Percentiles rank a stretch among this genome's conserved stretches.
phyloP scores from a whole-genome alignment of 164 flowering plant species.

The Vitis riparia region DNA sequence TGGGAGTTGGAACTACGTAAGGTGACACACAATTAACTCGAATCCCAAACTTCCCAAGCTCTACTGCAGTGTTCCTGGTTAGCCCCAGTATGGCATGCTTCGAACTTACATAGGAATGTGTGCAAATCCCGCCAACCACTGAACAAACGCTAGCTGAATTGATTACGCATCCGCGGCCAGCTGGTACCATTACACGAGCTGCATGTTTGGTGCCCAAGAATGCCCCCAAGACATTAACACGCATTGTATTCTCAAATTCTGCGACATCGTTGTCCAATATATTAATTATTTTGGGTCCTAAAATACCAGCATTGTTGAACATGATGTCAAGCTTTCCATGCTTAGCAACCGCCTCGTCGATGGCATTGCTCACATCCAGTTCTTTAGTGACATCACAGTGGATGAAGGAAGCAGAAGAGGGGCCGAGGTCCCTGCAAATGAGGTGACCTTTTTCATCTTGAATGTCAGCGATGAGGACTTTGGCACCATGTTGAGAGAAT shows the following conservation, averaged over 20 bases:
- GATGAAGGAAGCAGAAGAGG: constrained; percentile 47
- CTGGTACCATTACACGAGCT: constrained; percentile 77
- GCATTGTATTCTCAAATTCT: constrained; percentile 58
- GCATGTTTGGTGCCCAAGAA: constrained; percentile 80
- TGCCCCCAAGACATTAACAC: constrained; percentile 68
- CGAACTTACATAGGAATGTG: constrained; percentile 30
- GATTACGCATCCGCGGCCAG: constrained; percentile 33
- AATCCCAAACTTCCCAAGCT: constrained; percentile 31
- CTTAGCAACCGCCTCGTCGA: constrained; percentile 56
- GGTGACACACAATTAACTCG: constrained; percentile 32
- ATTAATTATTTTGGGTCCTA: constrained; percentile 53
- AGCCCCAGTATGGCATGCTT: constrained; percentile 30
- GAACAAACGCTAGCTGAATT: constrained; percentile 37
- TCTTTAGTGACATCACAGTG: constrained; percentile 68
- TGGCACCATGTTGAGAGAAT: not conserved
- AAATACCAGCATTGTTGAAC: constrained; percentile 82
- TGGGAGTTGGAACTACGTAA: constrained; percentile 27
- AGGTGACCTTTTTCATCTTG: not conserved
- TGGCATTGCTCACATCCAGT: constrained; percentile 58
- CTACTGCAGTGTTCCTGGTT: constrained; percentile 30
- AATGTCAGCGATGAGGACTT: constrained; percentile 8
- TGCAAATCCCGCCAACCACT: constrained; percentile 31
- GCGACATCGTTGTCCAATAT: constrained; percentile 57
- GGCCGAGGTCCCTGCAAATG: not conserved
- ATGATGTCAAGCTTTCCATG: constrained; percentile 69